Percentiles rank a stretch among this genome's conserved stretches.
These are phyloP conservation scores for Myriosclerotinia scirpicola DNA, from an alignment of 2,329 filamentous ascomycete genomes.

Conservation along the genomic window DNA sequence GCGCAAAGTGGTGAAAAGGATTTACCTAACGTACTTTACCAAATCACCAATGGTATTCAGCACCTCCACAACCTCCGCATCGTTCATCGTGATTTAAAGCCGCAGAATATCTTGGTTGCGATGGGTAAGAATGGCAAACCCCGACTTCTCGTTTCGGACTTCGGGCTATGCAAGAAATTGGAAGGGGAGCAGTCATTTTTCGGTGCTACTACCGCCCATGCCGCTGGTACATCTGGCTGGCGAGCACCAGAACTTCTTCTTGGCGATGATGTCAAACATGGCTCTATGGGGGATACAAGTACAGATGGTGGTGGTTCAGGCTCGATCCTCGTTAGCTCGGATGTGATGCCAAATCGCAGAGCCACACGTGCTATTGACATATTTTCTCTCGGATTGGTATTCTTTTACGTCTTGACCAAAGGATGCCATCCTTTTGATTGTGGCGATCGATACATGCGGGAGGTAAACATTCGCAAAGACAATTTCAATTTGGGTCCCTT, in stretches of 20 bases:
- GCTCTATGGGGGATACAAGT: conserved; percentile 49
- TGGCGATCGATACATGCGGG: conserved; percentile 90
- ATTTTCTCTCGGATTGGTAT: conserved; percentile 95
- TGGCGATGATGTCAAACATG: conserved; percentile 66
- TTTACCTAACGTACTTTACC: conserved; percentile 76
- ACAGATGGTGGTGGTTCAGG: conserved; percentile 64
- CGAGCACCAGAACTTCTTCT: conserved; percentile 90
- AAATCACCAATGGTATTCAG: conserved; percentile 84
- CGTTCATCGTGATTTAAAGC: conserved; percentile 95
- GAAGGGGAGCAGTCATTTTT: conserved; percentile 94
- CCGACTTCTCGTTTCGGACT: conserved; percentile 94
- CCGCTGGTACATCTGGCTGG: conserved; percentile 93
- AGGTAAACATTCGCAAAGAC: conserved; percentile 95
- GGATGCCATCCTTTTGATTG: conserved; percentile 92
- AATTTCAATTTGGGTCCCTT: conserved; percentile 71
- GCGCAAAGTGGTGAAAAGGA: conserved; percentile 73
- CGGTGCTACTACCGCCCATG: conserved; percentile 89
- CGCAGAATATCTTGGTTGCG: conserved; percentile 91
- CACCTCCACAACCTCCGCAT: conserved; percentile 91
- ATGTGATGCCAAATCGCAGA: conserved; percentile 65
- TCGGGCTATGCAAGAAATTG: conserved; percentile 95
- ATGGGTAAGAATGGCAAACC: conserved; percentile 68
- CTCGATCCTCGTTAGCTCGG: conserved; percentile 56
- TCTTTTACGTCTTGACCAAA: conserved; percentile 96
- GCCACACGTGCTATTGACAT: conserved; percentile 97